A percentile compares a stretch with the other conserved stretches of the same genome.
Conservation (phyloP, 371 early-diverging fungal species). For the Mucor indicus region DNA sequence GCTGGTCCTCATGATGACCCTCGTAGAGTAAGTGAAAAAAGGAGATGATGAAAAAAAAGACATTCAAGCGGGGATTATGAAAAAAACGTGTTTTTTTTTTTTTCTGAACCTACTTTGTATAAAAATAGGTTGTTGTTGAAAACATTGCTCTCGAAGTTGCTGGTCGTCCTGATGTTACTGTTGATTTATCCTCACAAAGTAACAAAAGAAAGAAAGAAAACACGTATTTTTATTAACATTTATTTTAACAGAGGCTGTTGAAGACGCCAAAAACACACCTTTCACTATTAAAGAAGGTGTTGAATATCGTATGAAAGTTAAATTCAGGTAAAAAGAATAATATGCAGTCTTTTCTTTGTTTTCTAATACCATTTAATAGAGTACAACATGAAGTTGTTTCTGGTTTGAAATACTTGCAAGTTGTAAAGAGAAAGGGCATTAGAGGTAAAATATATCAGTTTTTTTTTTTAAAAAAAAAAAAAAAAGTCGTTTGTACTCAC, state of each 20-base stretch:
- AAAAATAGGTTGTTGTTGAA: constrained; percentile 64
- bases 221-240: not conserved
- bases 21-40: constrained; percentile 54
- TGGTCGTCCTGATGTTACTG: constrained; percentile 78
- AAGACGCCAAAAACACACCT: constrained; percentile 63
- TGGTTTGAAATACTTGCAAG: constrained; percentile 93
- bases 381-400: constrained; percentile 94
- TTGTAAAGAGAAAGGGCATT: constrained; percentile 86
- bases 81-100: not conserved
- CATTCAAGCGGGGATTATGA: not conserved
- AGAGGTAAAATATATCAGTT: constrained; percentile 41
- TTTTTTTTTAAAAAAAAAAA: not conserved
- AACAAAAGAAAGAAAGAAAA: no score
- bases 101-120: not conserved
- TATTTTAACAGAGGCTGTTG: constrained; percentile 42
- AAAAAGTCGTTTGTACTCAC: not conserved
- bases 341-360: not conserved
- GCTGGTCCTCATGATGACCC: constrained; percentile 61
- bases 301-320: constrained; percentile 90
- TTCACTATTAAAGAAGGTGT: constrained; percentile 95
- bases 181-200: constrained; percentile 72
- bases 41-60: constrained; percentile 15
- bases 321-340: constrained; percentile 64
- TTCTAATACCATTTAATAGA: constrained; percentile 29
- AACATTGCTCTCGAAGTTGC: constrained; percentile 80